Conservation (phyloP, 2,329 filamentous ascomycete species). For the Aspergillus floridensis region DNA sequence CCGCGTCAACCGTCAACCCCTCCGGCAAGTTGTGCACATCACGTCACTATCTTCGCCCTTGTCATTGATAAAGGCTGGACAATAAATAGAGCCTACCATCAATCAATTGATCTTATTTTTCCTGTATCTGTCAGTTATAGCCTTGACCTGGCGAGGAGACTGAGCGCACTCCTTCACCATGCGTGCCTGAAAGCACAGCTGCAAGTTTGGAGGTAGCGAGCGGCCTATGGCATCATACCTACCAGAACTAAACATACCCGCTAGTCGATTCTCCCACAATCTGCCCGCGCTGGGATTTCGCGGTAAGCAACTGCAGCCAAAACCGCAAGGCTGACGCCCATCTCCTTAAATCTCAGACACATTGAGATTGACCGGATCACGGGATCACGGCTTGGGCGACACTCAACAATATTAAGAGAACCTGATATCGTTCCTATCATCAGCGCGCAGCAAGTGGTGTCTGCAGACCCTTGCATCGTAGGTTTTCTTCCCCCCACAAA, state of each 20-base stretch:
- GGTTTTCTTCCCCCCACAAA: background rate
- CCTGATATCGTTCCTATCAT: background rate
- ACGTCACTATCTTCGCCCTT: background rate
- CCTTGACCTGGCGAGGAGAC: background rate
- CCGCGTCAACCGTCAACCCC: background rate
- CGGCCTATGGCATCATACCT: slow-evolving; percentile 7
- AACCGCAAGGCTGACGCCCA: background rate
- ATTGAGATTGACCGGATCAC: background rate
- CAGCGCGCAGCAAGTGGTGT: background rate
- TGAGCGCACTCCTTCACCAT: background rate
- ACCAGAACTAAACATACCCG: slow-evolving; percentile 4
- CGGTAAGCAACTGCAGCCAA: background rate
- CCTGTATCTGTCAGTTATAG: background rate
- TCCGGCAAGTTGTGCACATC: background rate
- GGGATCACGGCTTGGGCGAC: background rate
- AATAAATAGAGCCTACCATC: background rate
- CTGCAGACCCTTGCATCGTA: background rate
- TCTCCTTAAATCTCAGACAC: background rate
- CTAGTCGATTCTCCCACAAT: background rate
- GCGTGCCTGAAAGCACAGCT: background rate
- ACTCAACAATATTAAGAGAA: background rate
- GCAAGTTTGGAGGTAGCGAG: background rate
- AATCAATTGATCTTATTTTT: background rate
- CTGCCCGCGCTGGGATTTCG: background rate
- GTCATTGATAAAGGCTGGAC: background rate